Base-by-base conservation (phyloP, 1,284 basidiomycete genomes). In the Amylostereum areolatum region DNA sequence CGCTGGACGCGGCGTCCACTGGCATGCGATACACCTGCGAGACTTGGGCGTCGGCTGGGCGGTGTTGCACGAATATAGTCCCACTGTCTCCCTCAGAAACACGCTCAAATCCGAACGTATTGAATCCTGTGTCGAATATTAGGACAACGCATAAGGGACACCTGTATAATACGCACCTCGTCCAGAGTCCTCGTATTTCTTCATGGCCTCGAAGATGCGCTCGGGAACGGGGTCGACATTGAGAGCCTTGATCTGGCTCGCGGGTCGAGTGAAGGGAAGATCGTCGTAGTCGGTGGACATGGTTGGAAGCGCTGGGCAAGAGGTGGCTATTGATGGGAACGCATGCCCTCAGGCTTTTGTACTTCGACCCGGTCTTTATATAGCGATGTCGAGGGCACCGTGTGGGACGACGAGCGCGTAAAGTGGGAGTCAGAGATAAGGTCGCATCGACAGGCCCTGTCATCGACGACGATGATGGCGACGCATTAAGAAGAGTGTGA, bases 171-270 rank as follows among this genome's bases (percentile, higher is more conserved):
- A 47, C 47, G 18, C 51, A 58, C 68, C 67, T 48, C 67, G 60
- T 43, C 63, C 59, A 9, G 67, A 62, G 42, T 69, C 61, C 54
- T 71, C 67, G 35, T 71, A 69, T 10, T 54, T 54, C 48, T 59
- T 61, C 62, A 71, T 57, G 10, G 57, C 65, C 54, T 59, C 55
- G 32, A 66, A 60, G 43, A 65, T 64, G 32, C 60, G 58, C 49
- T 57, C 48, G 1, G 63, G 60, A 33, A 68, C 39, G 34, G 59
- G 50, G 5, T 59, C 59, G 12, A 65, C 59, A 47, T 67, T 60
- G 47, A 70, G 55, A 0, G 66, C 60, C 44, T 69, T 70, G 50
- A 71, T 67, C 43, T 66, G 67, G 28, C 59, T 52, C 1, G 66
- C 65, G 1, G 68, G 67, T 36, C 58, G 54, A 30, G 62, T 59